Conservation (phyloP, 1,284 basidiomycete genomes). For the Malassezia pachydermatis region DNA sequence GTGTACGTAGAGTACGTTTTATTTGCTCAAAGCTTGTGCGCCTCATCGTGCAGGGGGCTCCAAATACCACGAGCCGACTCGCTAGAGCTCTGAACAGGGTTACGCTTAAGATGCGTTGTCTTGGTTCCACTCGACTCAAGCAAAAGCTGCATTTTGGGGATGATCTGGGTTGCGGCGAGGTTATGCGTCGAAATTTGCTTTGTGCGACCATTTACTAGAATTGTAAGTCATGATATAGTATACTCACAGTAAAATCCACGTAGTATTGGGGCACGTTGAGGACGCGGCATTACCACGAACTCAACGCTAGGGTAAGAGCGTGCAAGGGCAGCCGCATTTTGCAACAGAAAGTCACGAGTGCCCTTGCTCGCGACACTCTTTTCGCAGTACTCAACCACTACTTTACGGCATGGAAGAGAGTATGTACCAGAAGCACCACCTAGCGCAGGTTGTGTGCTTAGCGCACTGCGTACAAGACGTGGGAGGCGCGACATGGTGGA, state of each 20-base stretch:
- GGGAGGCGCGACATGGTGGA: not conserved
- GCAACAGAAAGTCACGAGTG: conserved; percentile 16
- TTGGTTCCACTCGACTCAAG: conserved; percentile 24
- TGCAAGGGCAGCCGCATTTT: conserved; percentile 16
- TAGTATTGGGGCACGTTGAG: conserved; percentile 15
- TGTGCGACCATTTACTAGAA: conserved; percentile 19
- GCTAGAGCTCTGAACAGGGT: conserved; percentile 17
- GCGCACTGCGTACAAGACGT: conserved; percentile 4
- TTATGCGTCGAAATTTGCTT: conserved; percentile 23
- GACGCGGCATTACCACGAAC: conserved; percentile 19
- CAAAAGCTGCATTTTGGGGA: conserved; percentile 17
- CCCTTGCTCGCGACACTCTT: conserved; percentile 16
- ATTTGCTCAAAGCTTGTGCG: conserved; percentile 9
- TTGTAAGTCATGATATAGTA: not conserved
- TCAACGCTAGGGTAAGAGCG: conserved; percentile 18
- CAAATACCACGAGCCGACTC: conserved; percentile 26
- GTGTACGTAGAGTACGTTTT: too few species aligned
- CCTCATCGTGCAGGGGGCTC: conserved; percentile 23
- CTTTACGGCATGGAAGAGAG: conserved; percentile 22
- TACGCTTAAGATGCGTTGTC: conserved; percentile 18
- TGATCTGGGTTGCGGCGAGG: conserved; percentile 9
- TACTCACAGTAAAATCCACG: conserved; percentile 24
- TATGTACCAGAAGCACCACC: conserved; percentile 17
- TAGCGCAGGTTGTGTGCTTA: conserved; percentile 15
- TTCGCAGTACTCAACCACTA: conserved; percentile 23